phyloP scores from a whole-genome alignment of 108 stramenopile genomes.

The Cylindrotheca closterium region DNA sequence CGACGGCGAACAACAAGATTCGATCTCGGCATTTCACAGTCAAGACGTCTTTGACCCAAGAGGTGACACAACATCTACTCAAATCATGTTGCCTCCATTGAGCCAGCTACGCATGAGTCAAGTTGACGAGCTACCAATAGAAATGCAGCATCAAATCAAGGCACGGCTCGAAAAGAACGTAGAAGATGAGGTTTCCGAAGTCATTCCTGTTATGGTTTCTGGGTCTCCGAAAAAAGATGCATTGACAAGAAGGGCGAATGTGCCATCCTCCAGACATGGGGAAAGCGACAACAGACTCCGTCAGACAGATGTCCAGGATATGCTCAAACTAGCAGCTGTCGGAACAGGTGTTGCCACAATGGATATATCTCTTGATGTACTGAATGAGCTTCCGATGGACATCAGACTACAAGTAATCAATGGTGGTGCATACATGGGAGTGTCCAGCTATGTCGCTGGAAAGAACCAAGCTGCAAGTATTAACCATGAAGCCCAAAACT shows the following conservation, averaged over 20 bases:
- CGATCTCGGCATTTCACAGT: background rate
- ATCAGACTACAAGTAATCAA: constrained; percentile 78
- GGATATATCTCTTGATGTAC: constrained; percentile 52
- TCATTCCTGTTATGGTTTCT: background rate
- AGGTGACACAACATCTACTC: background rate
- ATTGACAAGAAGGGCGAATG: background rate
- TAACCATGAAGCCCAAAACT: background rate
- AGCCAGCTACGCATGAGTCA: constrained; percentile 56
- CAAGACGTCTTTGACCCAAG: background rate
- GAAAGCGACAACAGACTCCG: constrained; percentile 11
- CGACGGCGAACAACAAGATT: background rate
- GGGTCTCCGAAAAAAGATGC: background rate
- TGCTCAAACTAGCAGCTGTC: constrained; percentile 69
- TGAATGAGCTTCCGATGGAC: constrained; percentile 64
- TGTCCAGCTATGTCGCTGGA: background rate
- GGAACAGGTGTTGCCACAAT: constrained; percentile 48
- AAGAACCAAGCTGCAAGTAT: background rate
- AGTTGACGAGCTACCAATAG: constrained; percentile 39
- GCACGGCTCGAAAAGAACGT: constrained; percentile 1
- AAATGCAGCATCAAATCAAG: constrained; percentile 26
- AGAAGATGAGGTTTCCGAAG: background rate
- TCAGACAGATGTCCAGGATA: constrained; percentile 65
- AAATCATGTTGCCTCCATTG: constrained; percentile 37
- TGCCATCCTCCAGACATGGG: background rate
- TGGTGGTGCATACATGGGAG: constrained; percentile 14